phyloP scores from a whole-genome alignment of 192 early-diverging fungal species.

The Thamnidium elegans region DNA sequence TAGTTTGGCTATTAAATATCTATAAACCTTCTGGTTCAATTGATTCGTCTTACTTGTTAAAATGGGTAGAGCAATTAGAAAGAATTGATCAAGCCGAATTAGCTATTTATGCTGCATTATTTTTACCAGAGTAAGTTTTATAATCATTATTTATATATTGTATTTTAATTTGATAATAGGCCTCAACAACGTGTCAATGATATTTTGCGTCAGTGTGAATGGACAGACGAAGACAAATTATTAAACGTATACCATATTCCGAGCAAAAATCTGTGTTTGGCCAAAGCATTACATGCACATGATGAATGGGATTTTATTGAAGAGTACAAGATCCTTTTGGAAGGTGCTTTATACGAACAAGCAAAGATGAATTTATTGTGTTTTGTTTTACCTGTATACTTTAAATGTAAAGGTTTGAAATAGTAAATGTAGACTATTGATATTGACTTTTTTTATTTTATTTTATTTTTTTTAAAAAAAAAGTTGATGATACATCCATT shows the following conservation, averaged over 20 bases:
- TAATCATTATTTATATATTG: no score
- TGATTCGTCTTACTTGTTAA: not conserved
- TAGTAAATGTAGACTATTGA: no score
- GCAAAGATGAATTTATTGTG: not conserved
- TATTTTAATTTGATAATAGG: no score
- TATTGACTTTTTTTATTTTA: no score
- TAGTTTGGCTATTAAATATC: slow-evolving; percentile 2
- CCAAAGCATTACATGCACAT: slow-evolving; percentile 3
- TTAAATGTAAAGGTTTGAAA: not conserved
- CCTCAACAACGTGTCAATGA: not conserved
- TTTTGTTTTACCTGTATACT: not conserved
- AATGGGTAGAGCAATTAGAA: not conserved
- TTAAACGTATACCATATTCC: slow-evolving; percentile 7
- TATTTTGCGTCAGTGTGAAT: not conserved
- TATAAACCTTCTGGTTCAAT: not conserved
- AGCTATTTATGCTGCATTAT: not conserved
- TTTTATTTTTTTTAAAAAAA: no score
- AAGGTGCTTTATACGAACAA: not conserved
- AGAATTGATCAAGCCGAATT: not conserved
- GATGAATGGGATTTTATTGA: slow-evolving; percentile 6
- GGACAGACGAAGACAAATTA: not conserved
- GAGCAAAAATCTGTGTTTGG: not conserved
- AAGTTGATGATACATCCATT: no score
- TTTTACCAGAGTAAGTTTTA: not conserved
- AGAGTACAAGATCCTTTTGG: not conserved